Evolutionary conservation across 2,329 filamentous ascomycete genomes (phyloP), one percentile per base, ranked within the genome.

Genomic region (Biscogniauxia sp.): DNA sequence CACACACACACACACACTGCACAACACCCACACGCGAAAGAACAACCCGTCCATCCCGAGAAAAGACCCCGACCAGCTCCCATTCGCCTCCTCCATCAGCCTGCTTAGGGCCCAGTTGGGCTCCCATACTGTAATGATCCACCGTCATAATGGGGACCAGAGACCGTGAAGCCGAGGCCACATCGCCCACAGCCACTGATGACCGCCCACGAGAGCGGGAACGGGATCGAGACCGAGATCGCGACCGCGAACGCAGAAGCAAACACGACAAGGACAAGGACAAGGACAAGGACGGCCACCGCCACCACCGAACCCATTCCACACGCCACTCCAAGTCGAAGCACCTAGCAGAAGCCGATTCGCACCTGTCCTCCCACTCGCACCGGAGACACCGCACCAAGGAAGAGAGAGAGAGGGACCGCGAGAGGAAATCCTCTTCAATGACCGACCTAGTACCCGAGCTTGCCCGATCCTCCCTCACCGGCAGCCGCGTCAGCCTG

Each of bases 401-500:
- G 32, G 71, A 70, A 60, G 69, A 72, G 61, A 74, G 69, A 52
- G 71, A 73, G 52, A 58, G 62, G n/a, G 66, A 68, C 37, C 66
- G 67, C n/a, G 68, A 69, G 52, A 70, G 67, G 49, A 72, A 68
- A 61, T 64, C 68, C 28, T 67, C 70, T 11, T 73, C 69, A 20
- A 72, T 73, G 71, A 72, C 55, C 53, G 72, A 74, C 51, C 64
- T 74, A 20, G 68, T 73, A 3, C 72, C 73, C 54, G 73, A 74
- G 61, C 60, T 74, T 28, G 53, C 64, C 15, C 68, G 63, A 54
- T 66, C 64, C 5, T 68, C 67, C 25, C 28, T 69, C 50, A 54
- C 63, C 25, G 63, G 65, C 58, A 74, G 72, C 64, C 65, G 72
- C 56, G 64, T 73, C 60, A 73, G 70, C 65, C 56, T 74, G 57